phyloP scores from a whole-genome alignment of 495 filamentous ascomycete genomes.

The Lentithecium fluviatile region DNA sequence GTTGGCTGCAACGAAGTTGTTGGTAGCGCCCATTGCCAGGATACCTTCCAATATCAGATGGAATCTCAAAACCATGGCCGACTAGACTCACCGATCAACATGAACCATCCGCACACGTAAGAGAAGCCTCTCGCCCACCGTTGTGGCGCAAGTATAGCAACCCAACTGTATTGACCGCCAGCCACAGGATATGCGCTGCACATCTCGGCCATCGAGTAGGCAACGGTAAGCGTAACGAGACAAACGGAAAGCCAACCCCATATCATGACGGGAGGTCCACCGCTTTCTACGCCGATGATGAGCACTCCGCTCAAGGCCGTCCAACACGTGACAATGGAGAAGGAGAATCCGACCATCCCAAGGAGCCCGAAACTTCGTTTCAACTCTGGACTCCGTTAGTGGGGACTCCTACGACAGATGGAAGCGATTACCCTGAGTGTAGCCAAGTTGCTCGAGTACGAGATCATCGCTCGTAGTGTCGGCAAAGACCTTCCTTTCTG shows the following conservation, averaged over 20 bases:
- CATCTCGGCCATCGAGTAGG: slow-evolving; percentile 60
- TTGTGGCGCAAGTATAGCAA: slow-evolving; percentile 56
- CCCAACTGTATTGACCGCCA: slow-evolving; percentile 59
- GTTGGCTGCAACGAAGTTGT: slow-evolving; percentile 57
- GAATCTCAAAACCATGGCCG: neutral
- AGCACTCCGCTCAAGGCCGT: slow-evolving; percentile 57
- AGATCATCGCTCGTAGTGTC: slow-evolving; percentile 30
- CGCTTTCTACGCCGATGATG: slow-evolving; percentile 55
- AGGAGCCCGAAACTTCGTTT: slow-evolving; percentile 58
- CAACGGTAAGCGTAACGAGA: slow-evolving; percentile 52
- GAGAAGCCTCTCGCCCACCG: slow-evolving; percentile 38
- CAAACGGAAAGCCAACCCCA: slow-evolving; percentile 57
- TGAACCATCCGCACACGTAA: slow-evolving; percentile 42
- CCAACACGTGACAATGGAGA: slow-evolving; percentile 61
- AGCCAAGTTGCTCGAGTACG: slow-evolving; percentile 35
- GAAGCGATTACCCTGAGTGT: slow-evolving; percentile 49
- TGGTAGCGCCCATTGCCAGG: slow-evolving; percentile 58
- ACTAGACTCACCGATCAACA: slow-evolving; percentile 37
- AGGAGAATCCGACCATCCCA: slow-evolving; percentile 61
- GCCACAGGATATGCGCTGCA: slow-evolving; percentile 55
- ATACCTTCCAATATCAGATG: slow-evolving; percentile 42
- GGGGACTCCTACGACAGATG: neutral
- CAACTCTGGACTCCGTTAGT: slow-evolving; percentile 46
- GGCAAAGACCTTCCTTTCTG: slow-evolving; percentile 24
- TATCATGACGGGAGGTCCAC: slow-evolving; percentile 59